Evolutionary conservation across 192 early-diverging fungal genomes (phyloP).

Genomic region (Rhizophagus sp.): DNA sequence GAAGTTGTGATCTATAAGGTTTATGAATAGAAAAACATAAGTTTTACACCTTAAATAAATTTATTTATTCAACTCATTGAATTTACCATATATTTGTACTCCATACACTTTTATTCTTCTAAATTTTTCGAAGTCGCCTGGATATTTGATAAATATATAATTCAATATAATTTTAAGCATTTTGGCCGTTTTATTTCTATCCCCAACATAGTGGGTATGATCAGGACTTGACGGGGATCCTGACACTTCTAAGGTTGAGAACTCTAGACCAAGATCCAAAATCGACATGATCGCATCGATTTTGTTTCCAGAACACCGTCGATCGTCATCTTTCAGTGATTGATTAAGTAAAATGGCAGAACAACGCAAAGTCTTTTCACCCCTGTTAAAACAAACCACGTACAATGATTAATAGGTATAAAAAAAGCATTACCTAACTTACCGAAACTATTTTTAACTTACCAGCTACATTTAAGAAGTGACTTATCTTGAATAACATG

Average conservation of each 20-base stretch:
- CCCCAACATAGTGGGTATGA: conserved; percentile 21
- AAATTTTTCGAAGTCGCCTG: conserved; percentile 11
- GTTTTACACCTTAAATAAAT: neutral
- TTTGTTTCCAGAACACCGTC: conserved; percentile 23
- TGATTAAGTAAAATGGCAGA: neutral
- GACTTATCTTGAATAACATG: neutral
- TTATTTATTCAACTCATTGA: neutral
- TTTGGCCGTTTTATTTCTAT: conserved; percentile 9
- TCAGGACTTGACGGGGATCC: conserved; percentile 21
- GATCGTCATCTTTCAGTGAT: conserved; percentile 24
- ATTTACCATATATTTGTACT: conserved; percentile 26
- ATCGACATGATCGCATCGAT: conserved; percentile 9
- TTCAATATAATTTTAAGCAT: conserved; percentile 28
- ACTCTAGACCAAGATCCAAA: neutral
- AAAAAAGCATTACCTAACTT: neutral
- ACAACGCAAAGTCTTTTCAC: conserved; percentile 4
- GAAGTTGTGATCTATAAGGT: conserved; percentile 14
- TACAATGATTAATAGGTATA: neutral
- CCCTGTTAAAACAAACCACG: neutral
- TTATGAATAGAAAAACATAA: conserved; percentile 6
- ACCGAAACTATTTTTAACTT: neutral
- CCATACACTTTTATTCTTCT: conserved; percentile 23
- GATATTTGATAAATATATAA: conserved; percentile 15
- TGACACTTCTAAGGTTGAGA: conserved; percentile 23
- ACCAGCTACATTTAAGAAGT: neutral